Evolutionary conservation across 2,329 filamentous ascomycete genomes (phyloP).

Genomic region (Claviceps humidiphila): DNA sequence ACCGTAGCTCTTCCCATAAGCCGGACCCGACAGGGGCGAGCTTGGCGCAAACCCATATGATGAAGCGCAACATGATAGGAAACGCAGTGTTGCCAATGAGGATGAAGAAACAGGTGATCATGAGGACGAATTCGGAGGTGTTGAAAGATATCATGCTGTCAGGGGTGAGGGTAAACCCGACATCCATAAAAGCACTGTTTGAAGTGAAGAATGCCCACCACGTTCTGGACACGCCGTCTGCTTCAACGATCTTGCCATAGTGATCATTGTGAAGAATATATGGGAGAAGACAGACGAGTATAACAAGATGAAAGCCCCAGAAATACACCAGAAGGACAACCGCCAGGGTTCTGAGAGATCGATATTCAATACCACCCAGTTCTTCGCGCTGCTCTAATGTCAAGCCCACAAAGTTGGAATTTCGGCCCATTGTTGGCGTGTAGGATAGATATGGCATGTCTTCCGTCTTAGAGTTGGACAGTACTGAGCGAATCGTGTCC

Average conservation of each 20-base stretch:
- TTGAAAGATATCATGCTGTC: slow-evolving; percentile 92
- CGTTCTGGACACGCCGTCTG: slow-evolving; percentile 46
- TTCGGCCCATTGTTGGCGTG: slow-evolving; percentile 81
- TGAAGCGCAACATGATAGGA: slow-evolving; percentile 82
- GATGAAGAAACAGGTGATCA: slow-evolving; percentile 74
- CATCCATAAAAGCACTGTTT: slow-evolving; percentile 81
- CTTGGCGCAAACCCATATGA: slow-evolving; percentile 72
- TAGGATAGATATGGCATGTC: slow-evolving; percentile 86
- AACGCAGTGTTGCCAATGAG: slow-evolving; percentile 94
- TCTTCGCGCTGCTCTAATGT: slow-evolving; percentile 89
- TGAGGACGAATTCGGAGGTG: slow-evolving; percentile 57
- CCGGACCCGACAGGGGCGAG: slow-evolving; percentile 51
- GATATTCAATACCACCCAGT: slow-evolving; percentile 90
- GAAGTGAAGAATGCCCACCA: slow-evolving; percentile 95
- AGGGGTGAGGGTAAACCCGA: slow-evolving; percentile 85
- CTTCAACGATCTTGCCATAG: slow-evolving; percentile 54
- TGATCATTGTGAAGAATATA: slow-evolving; percentile 58
- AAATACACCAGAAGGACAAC: slow-evolving; percentile 69
- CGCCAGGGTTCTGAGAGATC: slow-evolving; percentile 75
- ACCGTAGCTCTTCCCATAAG: slow-evolving; percentile 79
- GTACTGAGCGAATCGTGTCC: slow-evolving; percentile 42
- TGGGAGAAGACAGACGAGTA: slow-evolving; percentile 57
- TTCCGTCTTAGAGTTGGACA: slow-evolving; percentile 39
- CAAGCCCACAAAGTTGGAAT: slow-evolving; percentile 82
- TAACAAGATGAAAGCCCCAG: slow-evolving; percentile 68